phyloP scores from a whole-genome alignment of 1,139 yeast species.

The Neolecta irregularis region DNA sequence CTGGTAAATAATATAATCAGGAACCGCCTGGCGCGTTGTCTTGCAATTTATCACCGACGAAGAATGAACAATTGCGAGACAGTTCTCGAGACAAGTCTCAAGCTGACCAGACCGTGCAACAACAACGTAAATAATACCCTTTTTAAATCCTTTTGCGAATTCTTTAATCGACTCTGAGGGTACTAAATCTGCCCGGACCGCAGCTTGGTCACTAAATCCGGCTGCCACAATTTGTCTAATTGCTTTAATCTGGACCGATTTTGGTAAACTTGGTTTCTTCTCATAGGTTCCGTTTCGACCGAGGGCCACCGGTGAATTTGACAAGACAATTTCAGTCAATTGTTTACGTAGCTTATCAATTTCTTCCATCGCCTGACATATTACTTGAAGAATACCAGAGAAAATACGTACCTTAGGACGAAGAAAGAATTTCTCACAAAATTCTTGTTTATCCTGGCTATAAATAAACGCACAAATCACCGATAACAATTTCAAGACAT shows the following conservation, averaged over 20 bases:
- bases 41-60: slow-evolving; percentile 7
- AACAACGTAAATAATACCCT: slow-evolving; percentile 5
- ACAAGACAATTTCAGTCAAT: slow-evolving; percentile 54
- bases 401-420: slow-evolving; percentile 26
- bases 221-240: slow-evolving; percentile 85
- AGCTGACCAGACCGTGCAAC: background rate
- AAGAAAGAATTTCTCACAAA: slow-evolving; percentile 46
- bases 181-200: slow-evolving; percentile 62
- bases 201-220: slow-evolving; percentile 84
- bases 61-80: slow-evolving; percentile 10
- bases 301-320: slow-evolving; percentile 28
- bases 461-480: slow-evolving; percentile 86
- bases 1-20: slow-evolving; percentile 9
- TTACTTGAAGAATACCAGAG: slow-evolving; percentile 16
- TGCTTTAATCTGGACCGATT: slow-evolving; percentile 51
- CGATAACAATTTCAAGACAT: slow-evolving; percentile 57
- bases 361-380: slow-evolving; percentile 64
- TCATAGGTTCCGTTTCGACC: slow-evolving; percentile 26
- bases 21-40: slow-evolving; percentile 6
- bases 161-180: slow-evolving; percentile 27
- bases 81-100: slow-evolving; percentile 3
- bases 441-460: slow-evolving; percentile 27
- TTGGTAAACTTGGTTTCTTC: slow-evolving; percentile 49
- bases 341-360: slow-evolving; percentile 68
- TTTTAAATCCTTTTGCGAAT: slow-evolving; percentile 5